phyloP scores from a whole-genome alignment of 1,284 basidiomycete species.

The Puccinia brachypodii region DNA sequence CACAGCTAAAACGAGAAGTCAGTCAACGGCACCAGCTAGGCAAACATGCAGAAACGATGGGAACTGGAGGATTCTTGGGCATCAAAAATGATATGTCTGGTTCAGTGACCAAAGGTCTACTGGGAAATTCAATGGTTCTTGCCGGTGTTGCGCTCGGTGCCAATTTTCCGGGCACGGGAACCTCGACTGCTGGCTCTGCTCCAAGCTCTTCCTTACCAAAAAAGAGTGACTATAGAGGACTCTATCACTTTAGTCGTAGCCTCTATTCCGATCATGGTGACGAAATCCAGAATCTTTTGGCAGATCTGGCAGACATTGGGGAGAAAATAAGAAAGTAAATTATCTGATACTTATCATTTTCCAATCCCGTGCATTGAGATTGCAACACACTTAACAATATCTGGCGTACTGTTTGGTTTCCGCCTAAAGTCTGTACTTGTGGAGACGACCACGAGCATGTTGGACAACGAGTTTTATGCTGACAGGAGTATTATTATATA shows the following conservation, averaged over 20 bases:
- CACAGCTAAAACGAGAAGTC: constrained; percentile 37
- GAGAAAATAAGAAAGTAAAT: constrained; percentile 48
- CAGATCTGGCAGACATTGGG: constrained; percentile 39
- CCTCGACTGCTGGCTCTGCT: not conserved
- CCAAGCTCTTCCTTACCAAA: constrained; percentile 20
- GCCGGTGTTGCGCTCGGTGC: constrained; percentile 27
- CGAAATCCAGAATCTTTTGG: constrained; percentile 19
- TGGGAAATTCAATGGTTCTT: constrained; percentile 21
- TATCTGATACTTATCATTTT: not conserved
- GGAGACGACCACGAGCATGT: constrained; percentile 42
- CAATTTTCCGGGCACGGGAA: not conserved
- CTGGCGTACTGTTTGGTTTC: not conserved
- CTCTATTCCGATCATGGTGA: constrained; percentile 33
- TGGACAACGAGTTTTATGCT: constrained; percentile 13
- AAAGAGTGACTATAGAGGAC: not conserved
- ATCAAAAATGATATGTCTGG: not conserved
- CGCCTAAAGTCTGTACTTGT: constrained; percentile 34
- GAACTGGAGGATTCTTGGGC: constrained; percentile 7
- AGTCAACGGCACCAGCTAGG: constrained; percentile 25
- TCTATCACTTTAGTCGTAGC: constrained; percentile 5
- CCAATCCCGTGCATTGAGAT: not conserved
- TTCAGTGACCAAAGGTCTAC: constrained; percentile 22
- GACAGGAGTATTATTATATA: constrained; percentile 25
- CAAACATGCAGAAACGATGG: constrained; percentile 29
- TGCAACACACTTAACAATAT: not conserved